These are phyloP conservation scores for Agrocybe pediades DNA, from an alignment of 768 basidiomycete species.

Conservation along the genomic window DNA sequence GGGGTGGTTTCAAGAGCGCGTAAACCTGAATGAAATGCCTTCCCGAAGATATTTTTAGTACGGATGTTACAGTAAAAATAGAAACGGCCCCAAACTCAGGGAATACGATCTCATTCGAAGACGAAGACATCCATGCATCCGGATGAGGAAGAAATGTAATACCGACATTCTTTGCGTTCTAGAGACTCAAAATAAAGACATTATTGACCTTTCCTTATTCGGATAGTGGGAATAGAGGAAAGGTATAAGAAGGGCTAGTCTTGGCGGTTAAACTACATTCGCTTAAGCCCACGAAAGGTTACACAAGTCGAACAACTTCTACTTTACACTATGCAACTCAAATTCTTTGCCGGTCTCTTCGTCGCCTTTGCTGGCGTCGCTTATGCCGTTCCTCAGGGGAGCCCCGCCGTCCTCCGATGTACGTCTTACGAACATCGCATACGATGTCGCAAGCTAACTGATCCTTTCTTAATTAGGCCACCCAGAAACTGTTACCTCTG, in stretches of 20 bases:
- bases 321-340: conserved; percentile 19
- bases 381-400: conserved; percentile 15
- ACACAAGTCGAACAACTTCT: neutral
- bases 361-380: conserved; percentile 15
- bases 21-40: neutral
- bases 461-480: conserved; percentile 8
- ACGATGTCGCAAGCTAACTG: neutral
- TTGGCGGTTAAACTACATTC: neutral
- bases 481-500: conserved; percentile 5
- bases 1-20: neutral
- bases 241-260: conserved; percentile 1
- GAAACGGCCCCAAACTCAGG: no score
- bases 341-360: conserved; percentile 16
- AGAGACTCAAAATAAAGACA: no score
- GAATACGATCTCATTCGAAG: no score
- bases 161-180: neutral
- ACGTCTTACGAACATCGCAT: conserved; percentile 1
- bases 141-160: neutral
- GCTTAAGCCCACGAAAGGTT: neutral
- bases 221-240: neutral
- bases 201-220: neutral
- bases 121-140: no score
- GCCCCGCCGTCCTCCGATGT: conserved; percentile 15
- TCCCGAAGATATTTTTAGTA: neutral
- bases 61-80: no score